Evolutionary conservation across 495 filamentous ascomycete genomes (phyloP), one percentile per base, ranked within the genome.

Genomic region (Parmelia sp.): DNA sequence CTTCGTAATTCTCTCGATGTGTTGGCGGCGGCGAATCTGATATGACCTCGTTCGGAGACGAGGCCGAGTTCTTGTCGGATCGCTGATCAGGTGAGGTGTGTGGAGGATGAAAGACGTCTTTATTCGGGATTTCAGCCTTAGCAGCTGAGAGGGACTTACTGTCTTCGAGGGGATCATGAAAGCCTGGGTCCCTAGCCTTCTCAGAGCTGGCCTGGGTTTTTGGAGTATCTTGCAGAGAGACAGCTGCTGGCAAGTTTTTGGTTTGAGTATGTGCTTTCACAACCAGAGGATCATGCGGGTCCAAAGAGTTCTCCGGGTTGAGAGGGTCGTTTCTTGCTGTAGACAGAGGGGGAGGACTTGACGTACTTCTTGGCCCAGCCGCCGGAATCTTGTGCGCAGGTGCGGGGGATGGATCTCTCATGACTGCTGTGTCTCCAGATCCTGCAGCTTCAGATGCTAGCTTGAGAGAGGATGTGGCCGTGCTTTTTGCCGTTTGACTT

Each of bases 311-410:
- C n/a, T 25, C 11, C n/a, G 45, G 23, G 10, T 21, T 25, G 45
- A 7, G 21, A 11, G 45, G n/a, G 45, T 47, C 45, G 21, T 23
- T 14, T 47, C 10, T 23, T 1, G n/a, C 45, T 4, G 45, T 25
- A 3, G 45, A 47, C 4, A 23, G 8, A 8, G 45, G 10, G n/a
- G n/a, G 12, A 1, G n/a, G n/a, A 47, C 45, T 25, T 25, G 45
- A 23, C n/a, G 45, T 47, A 47, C 21, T 47, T 47, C n/a, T 47
- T 47, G 45, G n/a, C 45, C 45, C 45, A 25, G 45, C 45, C n/a
- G n/a, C 25, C 11, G 23, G 21, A 23, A 25, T 3, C 21, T 25
- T 47, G 12, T 47, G 45, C n/a, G 45, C 45, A 25, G 45, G 45
- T 47, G 45, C 45, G 45, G 45, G 45, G 6, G 45, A 25, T 25